Base-by-base conservation (phyloP, 306 rosid species). In the Rubus idaeus region DNA sequence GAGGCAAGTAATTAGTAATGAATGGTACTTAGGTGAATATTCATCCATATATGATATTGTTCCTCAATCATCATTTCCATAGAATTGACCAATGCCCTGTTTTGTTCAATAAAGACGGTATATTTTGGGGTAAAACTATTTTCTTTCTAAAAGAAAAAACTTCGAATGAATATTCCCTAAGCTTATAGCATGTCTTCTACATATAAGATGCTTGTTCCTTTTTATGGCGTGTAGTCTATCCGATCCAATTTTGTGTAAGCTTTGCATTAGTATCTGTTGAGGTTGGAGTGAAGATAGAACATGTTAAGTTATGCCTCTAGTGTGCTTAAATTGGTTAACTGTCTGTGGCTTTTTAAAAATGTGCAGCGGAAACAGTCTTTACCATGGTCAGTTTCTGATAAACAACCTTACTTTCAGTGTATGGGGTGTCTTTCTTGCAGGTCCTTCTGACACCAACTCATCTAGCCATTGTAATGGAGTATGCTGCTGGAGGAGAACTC, bases 401-500 rank as follows among this genome's bases (percentile, higher is more conserved):
- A 47, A 4, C 8, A 73, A 46, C 10, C 46, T 51, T 70, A 21
- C n/a, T 55, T 10, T 52, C 68, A 53, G 79, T 57, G 68, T 49
- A 79, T 73, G 77, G 86, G 71, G 56, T 66, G 49, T 73, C 63
- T 64, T 82, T 69, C 60, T 81, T 83, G 78, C 84, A 93, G 97
- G 93, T 90, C 16, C 76, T 83, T 70, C 82, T 90, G 81, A 93
- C 96, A 44, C 90, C 96, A 75, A 93, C 96, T 61, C 93, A 93
- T 88, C 88, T 93, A 50, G 96, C 84, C 10, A 89, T 93, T 77
- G 92, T 93, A 44, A 93, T 93, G 97, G 97, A 93, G 87, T 93
- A 93, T 63, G 96, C 97, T 12, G 86, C 91, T 1, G 97, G 94
- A 68, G 97, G 97, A 65, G 97, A 93, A 80, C 92, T 90, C 68